A percentile compares a stretch with the other conserved stretches of the same genome.
Evolutionary conservation across 176 grass and related monocot genomes (phyloP).

Genomic region (Eragrostis curvula): DNA sequence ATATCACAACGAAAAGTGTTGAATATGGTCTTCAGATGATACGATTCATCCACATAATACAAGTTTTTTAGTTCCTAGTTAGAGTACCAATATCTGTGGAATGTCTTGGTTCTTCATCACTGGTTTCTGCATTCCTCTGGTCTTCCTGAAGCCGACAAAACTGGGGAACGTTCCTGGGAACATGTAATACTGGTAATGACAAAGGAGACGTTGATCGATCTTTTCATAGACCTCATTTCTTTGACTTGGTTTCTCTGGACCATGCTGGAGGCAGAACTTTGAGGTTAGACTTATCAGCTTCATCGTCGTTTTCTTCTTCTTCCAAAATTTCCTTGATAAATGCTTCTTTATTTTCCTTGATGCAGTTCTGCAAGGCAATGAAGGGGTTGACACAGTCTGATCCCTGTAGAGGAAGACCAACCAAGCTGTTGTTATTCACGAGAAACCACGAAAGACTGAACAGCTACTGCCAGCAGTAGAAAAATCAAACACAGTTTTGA

Average conservation of each 20-base stretch:
- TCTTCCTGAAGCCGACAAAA: background rate
- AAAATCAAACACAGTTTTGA: background rate
- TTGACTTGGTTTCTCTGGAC: constrained; percentile 63
- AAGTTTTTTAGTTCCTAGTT: background rate
- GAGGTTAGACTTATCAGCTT: constrained; percentile 37
- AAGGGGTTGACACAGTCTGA: constrained; percentile 71
- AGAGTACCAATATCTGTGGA: background rate
- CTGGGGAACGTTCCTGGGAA: background rate
- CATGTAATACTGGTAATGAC: background rate
- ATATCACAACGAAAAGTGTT: background rate
- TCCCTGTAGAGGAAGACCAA: constrained; percentile 40
- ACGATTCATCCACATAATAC: background rate
- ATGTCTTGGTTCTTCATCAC: background rate
- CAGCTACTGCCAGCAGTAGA: background rate
- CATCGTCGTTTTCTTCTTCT: constrained; percentile 46
- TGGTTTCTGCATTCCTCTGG: too few relatives aligned
- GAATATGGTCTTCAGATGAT: background rate
- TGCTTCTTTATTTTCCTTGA: constrained; percentile 58
- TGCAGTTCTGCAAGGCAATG: constrained; percentile 66
- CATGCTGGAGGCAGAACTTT: constrained; percentile 55
- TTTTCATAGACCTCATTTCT: constrained; percentile 14
- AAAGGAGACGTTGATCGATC: background rate
- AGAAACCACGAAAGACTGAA: background rate
- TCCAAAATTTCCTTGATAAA: constrained; percentile 70
- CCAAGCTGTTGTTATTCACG: background rate